Evolutionary conservation across 2,329 filamentous ascomycete genomes (phyloP).

Genomic region (Venturia nashicola): DNA sequence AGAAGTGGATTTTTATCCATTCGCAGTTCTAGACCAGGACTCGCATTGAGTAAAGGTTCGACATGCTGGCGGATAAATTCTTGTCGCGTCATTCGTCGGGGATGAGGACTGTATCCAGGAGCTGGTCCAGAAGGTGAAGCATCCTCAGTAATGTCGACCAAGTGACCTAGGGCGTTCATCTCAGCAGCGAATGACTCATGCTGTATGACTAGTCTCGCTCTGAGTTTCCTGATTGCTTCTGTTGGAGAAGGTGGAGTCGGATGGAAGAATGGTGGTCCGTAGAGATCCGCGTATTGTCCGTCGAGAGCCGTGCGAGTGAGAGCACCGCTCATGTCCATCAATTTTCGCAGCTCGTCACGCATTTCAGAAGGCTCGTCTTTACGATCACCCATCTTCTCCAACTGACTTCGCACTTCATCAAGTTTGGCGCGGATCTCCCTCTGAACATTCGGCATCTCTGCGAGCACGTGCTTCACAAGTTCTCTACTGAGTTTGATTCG

Average conservation of each 20-base stretch:
- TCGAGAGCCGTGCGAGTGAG: slow-evolving; percentile 9
- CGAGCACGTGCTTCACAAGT: slow-evolving; percentile 8
- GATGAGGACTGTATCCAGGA: background rate
- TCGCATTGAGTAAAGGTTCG: slow-evolving; percentile 7
- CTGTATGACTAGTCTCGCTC: slow-evolving; percentile 8
- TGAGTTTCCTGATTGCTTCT: slow-evolving; percentile 6
- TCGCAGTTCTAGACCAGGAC: slow-evolving; percentile 7
- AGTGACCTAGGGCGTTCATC: slow-evolving; percentile 3
- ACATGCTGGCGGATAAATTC: slow-evolving; percentile 10
- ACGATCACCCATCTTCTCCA: slow-evolving; percentile 9
- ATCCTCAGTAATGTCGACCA: slow-evolving; percentile 7
- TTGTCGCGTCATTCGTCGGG: background rate
- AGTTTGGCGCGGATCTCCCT: slow-evolving; percentile 7
- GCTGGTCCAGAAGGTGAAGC: background rate
- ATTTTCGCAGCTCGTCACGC: slow-evolving; percentile 6
- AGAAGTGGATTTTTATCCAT: slow-evolving; percentile 10
- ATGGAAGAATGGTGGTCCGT: slow-evolving; percentile 9
- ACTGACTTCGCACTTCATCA: background rate
- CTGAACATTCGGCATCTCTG: slow-evolving; percentile 10
- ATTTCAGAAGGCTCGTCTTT: slow-evolving; percentile 6
- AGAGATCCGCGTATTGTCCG: slow-evolving; percentile 9
- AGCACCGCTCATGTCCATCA: slow-evolving; percentile 6
- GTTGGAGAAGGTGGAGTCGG: background rate
- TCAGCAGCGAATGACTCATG: slow-evolving; percentile 9
- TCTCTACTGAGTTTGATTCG: slow-evolving; percentile 10